These are phyloP conservation scores for Colletotrichum spinosum DNA, from an alignment of 2,329 filamentous ascomycete species.

Conservation along the genomic window DNA sequence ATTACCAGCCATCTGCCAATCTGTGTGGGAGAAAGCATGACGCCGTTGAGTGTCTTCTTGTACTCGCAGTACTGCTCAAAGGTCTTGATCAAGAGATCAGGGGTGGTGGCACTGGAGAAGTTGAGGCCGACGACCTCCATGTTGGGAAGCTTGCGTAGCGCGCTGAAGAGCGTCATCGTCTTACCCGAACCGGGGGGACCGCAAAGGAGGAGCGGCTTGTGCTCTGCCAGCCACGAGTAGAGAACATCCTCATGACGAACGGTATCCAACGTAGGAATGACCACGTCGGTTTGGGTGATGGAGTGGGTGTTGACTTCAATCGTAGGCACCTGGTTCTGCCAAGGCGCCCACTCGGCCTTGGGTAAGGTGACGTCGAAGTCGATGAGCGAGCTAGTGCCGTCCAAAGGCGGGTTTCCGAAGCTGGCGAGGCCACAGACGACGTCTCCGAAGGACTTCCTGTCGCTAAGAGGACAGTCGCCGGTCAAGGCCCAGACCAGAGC, in stretches of 20 bases:
- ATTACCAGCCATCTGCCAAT: slow-evolving; percentile 98
- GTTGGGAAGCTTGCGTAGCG: slow-evolving; percentile 93
- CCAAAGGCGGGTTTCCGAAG: slow-evolving; percentile 85
- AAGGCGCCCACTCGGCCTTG: slow-evolving; percentile 87
- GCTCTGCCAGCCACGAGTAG: slow-evolving; percentile 98
- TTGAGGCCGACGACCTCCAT: slow-evolving; percentile 99
- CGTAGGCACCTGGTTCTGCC: slow-evolving; percentile 93
- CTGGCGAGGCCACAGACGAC: slow-evolving; percentile 84
- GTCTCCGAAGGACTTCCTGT: slow-evolving; percentile 92
- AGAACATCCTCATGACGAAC: slow-evolving; percentile 98
- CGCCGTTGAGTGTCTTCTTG: slow-evolving; percentile 96
- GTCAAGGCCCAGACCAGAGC: slow-evolving; percentile 96
- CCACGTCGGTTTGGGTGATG: slow-evolving; percentile 96
- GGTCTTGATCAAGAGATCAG: slow-evolving; percentile 97
- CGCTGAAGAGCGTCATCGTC: slow-evolving; percentile 99
- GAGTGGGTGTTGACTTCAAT: slow-evolving; percentile 99
- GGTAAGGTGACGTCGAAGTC: slow-evolving; percentile 94
- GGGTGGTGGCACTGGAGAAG: slow-evolving; percentile 98
- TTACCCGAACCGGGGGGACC: slow-evolving; percentile 98
- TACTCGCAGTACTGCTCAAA: slow-evolving; percentile 99
- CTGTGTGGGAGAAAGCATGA: slow-evolving; percentile 94
- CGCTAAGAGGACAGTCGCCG: slow-evolving; percentile 89
- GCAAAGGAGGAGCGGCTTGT: slow-evolving; percentile 95
- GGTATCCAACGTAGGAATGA: slow-evolving; percentile 97
- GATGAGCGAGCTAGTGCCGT: slow-evolving; percentile 86